Conservation (phyloP, 768 basidiomycete genomes). For the Xerocomus spinulosus region DNA sequence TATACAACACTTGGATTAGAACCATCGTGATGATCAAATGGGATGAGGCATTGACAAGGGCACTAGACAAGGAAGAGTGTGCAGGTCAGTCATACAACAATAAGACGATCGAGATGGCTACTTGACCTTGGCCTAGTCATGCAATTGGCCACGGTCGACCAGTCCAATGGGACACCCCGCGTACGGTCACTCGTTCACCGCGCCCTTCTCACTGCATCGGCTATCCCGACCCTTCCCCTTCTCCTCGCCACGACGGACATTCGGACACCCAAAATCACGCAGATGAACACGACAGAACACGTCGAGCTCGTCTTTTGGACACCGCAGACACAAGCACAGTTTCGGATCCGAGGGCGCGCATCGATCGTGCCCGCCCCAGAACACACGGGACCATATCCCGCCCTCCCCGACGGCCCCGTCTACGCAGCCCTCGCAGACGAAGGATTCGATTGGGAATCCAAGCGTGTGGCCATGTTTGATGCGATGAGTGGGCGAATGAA, state of each 20-base stretch:
- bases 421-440: constrained; percentile 35
- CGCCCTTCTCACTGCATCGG: constrained; percentile 44
- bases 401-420: constrained; percentile 16
- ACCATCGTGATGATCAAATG: constrained; percentile 35
- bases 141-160: constrained; percentile 41
- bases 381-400: constrained; percentile 26
- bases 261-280: constrained; percentile 62
- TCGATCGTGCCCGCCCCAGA: constrained; percentile 50
- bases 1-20: constrained; percentile 33
- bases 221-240: constrained; percentile 48
- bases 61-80: constrained; percentile 34
- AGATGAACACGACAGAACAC: constrained; percentile 41
- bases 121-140: constrained; percentile 38
- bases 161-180: constrained; percentile 39
- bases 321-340: constrained; percentile 62
- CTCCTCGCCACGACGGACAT: constrained; percentile 68
- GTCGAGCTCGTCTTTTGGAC: constrained; percentile 78
- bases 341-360: constrained; percentile 58
- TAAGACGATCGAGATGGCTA: too few species aligned
- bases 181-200: constrained; percentile 68
- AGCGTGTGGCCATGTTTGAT: constrained; percentile 57
- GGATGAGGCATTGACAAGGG: constrained; percentile 43
- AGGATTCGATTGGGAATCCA: constrained; percentile 53
- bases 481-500: constrained; percentile 57
- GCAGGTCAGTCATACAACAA: constrained; percentile 34